Evolutionary conservation across 2,329 filamentous ascomycete genomes (phyloP).

Genomic region (Paracorniculantispora psalliotae): DNA sequence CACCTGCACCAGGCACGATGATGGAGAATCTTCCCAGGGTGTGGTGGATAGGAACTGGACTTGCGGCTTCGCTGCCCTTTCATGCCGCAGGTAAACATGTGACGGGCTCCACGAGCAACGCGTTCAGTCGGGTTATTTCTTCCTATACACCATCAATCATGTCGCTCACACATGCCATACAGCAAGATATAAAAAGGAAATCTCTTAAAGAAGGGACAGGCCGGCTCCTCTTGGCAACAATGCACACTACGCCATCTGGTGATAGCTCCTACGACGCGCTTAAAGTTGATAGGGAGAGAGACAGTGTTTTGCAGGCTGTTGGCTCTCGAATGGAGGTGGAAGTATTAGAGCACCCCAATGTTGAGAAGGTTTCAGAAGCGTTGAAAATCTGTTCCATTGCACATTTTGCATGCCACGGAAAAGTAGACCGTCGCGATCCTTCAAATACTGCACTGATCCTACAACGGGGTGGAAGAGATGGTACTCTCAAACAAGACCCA

Average conservation of each 20-base stretch:
- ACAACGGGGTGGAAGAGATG: slow-evolving; percentile 10
- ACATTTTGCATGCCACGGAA: slow-evolving; percentile 21
- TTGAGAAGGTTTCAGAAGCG: slow-evolving; percentile 2
- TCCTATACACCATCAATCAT: slow-evolving; percentile 16
- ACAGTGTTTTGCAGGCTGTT: background rate
- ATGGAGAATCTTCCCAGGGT: slow-evolving; percentile 8
- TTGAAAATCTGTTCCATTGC: slow-evolving; percentile 12
- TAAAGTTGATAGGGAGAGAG: background rate
- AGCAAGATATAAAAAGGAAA: background rate
- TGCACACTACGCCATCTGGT: slow-evolving; percentile 7
- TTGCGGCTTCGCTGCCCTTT: slow-evolving; percentile 16
- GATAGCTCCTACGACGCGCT: background rate
- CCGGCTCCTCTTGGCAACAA: slow-evolving; percentile 10
- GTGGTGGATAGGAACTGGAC: slow-evolving; percentile 16
- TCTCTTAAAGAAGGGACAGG: background rate
- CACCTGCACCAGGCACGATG: background rate
- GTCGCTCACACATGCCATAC: slow-evolving; percentile 1
- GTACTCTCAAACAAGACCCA: background rate
- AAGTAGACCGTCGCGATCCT: slow-evolving; percentile 14
- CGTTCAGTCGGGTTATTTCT: slow-evolving; percentile 7
- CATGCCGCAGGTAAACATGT: slow-evolving; percentile 13
- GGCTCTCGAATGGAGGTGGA: background rate
- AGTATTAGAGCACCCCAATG: slow-evolving; percentile 9
- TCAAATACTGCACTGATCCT: slow-evolving; percentile 20
- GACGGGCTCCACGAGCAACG: background rate